These are phyloP conservation scores for Morella rubra DNA, from an alignment of 306 rosid species.

Conservation along the genomic window DNA sequence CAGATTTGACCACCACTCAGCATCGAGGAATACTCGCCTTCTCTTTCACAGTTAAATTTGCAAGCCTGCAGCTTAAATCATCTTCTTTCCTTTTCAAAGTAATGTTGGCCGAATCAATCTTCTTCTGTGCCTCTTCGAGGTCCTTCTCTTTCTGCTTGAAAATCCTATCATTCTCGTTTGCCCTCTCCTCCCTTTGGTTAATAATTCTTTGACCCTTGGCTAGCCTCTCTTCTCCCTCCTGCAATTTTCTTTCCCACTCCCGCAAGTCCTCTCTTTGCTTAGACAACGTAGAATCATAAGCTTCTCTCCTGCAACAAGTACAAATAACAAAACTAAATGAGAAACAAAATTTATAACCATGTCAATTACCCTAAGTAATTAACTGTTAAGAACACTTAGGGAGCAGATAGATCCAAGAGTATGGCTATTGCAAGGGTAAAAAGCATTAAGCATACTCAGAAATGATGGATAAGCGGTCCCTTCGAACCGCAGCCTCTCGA, in stretches of 20 bases:
- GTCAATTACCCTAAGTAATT: neutral
- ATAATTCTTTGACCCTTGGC: conserved; percentile 76
- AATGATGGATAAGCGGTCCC: conserved; percentile 71
- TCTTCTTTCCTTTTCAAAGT: conserved; percentile 75
- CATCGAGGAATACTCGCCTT: conserved; percentile 48
- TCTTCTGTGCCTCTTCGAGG: conserved; percentile 78
- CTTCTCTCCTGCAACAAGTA: conserved; percentile 60
- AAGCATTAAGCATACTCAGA: conserved; percentile 57
- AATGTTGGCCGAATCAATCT: conserved; percentile 61
- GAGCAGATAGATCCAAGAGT: conserved; percentile 1
- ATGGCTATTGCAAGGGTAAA: conserved; percentile 16
- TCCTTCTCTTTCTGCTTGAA: conserved; percentile 83
- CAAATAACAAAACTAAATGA: conserved; percentile 19
- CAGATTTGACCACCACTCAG: conserved; percentile 9
- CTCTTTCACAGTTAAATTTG: conserved; percentile 62
- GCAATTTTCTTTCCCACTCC: conserved; percentile 93
- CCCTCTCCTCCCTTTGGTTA: conserved; percentile 93
- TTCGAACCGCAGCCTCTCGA: conserved; percentile 66
- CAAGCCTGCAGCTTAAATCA: conserved; percentile 68
- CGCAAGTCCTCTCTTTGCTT: conserved; percentile 84
- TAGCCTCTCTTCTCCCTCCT: conserved; percentile 92
- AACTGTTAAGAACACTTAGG: neutral
- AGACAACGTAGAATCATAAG: conserved; percentile 58
- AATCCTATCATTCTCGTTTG: conserved; percentile 71
- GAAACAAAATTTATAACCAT: neutral